Conservation (phyloP, 805 yeast species). For the Nakazawaea anatomiae region DNA sequence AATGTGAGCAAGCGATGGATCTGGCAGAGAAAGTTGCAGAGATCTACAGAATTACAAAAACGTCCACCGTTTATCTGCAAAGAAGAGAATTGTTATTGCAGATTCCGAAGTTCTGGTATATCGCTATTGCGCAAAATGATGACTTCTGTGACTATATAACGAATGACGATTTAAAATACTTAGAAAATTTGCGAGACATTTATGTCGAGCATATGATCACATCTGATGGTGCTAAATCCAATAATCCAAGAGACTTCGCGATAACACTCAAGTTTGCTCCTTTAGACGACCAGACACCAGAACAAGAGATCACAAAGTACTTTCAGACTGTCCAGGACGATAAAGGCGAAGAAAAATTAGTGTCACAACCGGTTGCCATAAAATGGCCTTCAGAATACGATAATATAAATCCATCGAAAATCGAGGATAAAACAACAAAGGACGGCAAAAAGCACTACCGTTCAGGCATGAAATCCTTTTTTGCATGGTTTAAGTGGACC, state of each 20-base stretch:
- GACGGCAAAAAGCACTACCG: constrained; percentile 59
- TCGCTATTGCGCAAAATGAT: constrained; percentile 75
- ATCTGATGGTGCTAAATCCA: constrained; percentile 25
- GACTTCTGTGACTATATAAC: constrained; percentile 79
- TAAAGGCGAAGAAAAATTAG: constrained; percentile 50
- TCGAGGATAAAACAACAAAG: constrained; percentile 36
- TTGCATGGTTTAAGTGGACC: constrained; percentile 85
- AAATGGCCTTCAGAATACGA: constrained; percentile 66
- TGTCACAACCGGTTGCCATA: constrained; percentile 48
- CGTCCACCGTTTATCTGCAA: constrained; percentile 51
- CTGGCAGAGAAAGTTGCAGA: constrained; percentile 57
- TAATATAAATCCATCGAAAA: constrained; percentile 46
- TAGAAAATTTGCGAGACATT: constrained; percentile 63
- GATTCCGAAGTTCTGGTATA: constrained; percentile 82
- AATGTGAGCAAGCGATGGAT: constrained; percentile 53
- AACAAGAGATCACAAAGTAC: constrained; percentile 56
- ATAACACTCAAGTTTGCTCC: constrained; percentile 55
- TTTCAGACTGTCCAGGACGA: constrained; percentile 41
- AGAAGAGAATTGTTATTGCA: constrained; percentile 47
- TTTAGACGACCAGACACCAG: constrained; percentile 38
- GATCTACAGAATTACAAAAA: constrained; percentile 41
- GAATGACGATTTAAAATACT: constrained; percentile 68
- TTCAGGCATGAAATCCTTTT: constrained; percentile 74
- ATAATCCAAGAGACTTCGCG: constrained; percentile 49
- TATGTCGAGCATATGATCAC: constrained; percentile 47